Base-by-base conservation (phyloP, 1,284 basidiomycete species). In the Neolentinus lepideus region DNA sequence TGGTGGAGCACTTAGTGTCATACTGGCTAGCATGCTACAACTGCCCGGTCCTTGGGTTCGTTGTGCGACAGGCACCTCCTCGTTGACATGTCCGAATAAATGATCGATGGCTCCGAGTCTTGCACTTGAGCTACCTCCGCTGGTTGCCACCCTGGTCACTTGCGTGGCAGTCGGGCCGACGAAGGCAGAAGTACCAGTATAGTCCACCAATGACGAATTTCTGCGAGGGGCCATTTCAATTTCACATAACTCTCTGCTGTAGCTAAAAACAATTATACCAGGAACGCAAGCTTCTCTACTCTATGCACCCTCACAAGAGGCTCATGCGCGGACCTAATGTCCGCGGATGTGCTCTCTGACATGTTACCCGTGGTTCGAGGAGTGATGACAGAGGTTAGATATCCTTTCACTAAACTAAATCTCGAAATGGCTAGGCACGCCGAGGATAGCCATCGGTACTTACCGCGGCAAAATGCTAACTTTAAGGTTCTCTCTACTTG, bases 241-340 rank as follows among this genome's bases (percentile, higher is more conserved):
- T 24, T 26, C 27, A 12, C 33, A 51, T n/a, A 26, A 25, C 21
- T 55, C 9, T 16, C 6, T 43, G 50, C 19, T 35, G 31, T 25
- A 31, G 35, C 22, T 24, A 43, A 54, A 4, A 4, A 4, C 21
- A 6, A 51, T 33, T 54, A 3, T 25, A 16, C 11, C 55, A 72
- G 70, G 71, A 72, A 73, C 54, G 68, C 70, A 2, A 67, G 67
- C 2, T 70, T 69, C 59, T 73, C 71, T 16, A 70, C 71, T 0
- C 53, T 71, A 33, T 72, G 72, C 54, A 71, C 75, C 2, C 65
- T 78, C 0, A 66, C 74, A 0, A 69, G 75, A 6, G 63, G 66
- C 29, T 66, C 71, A 8, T 71, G 79, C 2, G 62, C 68, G 2
- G 66, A 66, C 9, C 62, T 77, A 12, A 60, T 71, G 2, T 54